Conservation (phyloP, 805 yeast species). For the Hanseniaspora meyeri region DNA sequence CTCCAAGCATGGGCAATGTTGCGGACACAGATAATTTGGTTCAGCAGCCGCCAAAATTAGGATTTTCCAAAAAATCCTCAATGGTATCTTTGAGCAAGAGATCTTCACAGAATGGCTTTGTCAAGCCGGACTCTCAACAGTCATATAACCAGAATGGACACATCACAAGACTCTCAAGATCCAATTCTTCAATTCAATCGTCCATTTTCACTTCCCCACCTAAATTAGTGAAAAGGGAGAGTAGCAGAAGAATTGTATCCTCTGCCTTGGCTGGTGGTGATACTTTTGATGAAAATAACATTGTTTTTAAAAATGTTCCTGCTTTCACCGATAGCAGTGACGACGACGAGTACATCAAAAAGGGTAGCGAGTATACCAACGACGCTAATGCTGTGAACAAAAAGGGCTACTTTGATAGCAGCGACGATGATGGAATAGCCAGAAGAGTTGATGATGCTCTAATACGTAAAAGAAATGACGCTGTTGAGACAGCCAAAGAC, state of each 20-base stretch:
- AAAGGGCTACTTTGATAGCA: constrained; percentile 17
- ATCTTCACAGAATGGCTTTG: neutral
- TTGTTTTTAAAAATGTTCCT: constrained; percentile 69
- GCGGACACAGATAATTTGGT: constrained; percentile 15
- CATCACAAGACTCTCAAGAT: constrained; percentile 17
- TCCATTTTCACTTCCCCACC: constrained; percentile 21
- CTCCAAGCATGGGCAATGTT: neutral
- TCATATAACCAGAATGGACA: constrained; percentile 8
- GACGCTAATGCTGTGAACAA: too few species aligned
- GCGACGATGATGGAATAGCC: neutral
- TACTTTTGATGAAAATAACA: constrained; percentile 56
- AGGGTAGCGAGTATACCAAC: constrained; percentile 11
- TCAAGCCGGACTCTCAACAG: neutral
- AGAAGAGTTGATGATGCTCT: constrained; percentile 23
- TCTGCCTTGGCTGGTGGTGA: constrained; percentile 30
- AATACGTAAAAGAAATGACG: neutral
- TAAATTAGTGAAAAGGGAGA: constrained; percentile 22
- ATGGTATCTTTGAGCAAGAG: constrained; percentile 1
- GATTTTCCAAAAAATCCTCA: constrained; percentile 8
- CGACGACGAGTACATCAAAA: constrained; percentile 25
- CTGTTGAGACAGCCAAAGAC: neutral
- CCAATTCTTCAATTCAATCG: constrained; percentile 20
- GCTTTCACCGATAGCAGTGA: constrained; percentile 30
- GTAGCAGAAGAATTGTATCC: constrained; percentile 27
- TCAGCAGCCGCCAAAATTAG: constrained; percentile 15